Conservation (phyloP, 2,329 filamentous ascomycete genomes). For the Pseudogymnoascus sp. region DNA sequence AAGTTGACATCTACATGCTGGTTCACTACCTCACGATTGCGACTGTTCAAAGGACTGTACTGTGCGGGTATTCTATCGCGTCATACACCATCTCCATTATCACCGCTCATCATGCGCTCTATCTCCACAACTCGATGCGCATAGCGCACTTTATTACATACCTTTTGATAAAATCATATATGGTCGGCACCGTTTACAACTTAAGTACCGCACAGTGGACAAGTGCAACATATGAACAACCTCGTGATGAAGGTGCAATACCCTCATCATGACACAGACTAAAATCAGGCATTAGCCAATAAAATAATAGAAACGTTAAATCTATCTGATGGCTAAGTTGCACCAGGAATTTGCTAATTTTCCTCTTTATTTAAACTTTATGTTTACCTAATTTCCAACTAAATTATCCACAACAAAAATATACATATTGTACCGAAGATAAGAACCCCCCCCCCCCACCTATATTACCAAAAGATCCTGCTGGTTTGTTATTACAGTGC, state of each 20-base stretch:
- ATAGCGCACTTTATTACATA: background rate
- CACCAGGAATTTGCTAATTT: too few relatives aligned
- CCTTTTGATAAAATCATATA: background rate
- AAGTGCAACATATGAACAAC: background rate
- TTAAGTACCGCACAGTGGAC: background rate
- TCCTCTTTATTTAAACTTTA: too few relatives aligned
- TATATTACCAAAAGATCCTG: background rate
- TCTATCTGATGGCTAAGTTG: too few relatives aligned
- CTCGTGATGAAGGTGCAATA: background rate
- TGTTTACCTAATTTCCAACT: too few relatives aligned
- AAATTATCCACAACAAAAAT: too few relatives aligned
- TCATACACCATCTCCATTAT: too few relatives aligned
- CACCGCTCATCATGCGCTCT: background rate
- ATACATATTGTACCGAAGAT: background rate
- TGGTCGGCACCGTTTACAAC: background rate
- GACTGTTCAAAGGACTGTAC: too few relatives aligned
- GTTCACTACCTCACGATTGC: background rate
- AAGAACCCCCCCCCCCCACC: background rate
- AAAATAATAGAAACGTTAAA: too few relatives aligned
- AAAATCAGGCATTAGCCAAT: background rate
- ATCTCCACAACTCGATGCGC: background rate
- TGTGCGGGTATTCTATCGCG: too few relatives aligned
- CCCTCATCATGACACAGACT: background rate
- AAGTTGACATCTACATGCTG: background rate
- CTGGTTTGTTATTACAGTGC: background rate